A percentile compares a stretch with the other conserved stretches of the same genome.
phyloP scores from a whole-genome alignment of 2,329 filamentous ascomycete genomes.

The Microcyclospora pomicola region DNA sequence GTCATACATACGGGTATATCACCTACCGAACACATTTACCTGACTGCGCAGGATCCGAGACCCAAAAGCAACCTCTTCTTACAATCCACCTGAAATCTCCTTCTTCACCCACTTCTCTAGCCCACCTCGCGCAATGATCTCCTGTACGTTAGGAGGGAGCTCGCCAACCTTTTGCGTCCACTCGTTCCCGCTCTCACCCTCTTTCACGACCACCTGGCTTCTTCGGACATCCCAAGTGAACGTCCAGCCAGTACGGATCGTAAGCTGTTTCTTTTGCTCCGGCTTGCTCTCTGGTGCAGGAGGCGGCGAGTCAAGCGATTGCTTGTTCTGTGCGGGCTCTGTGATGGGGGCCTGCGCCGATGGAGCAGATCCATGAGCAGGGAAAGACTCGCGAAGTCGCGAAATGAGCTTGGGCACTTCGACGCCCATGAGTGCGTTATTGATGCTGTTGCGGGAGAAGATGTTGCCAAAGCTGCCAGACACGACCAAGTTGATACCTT shows the following conservation, averaged over 20 bases:
- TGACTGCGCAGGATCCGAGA: too few relatives aligned
- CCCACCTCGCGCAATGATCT: constrained; percentile 65
- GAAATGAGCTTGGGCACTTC: constrained; percentile 55
- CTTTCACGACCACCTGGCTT: constrained; percentile 55
- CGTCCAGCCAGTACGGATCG: constrained; percentile 68
- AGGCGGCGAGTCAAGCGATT: constrained; percentile 38
- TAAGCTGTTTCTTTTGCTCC: constrained; percentile 42
- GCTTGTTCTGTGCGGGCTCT: constrained; percentile 38
- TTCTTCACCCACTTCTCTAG: constrained; percentile 72
- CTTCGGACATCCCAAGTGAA: constrained; percentile 67
- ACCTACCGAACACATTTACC: too few relatives aligned
- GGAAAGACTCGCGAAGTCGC: constrained; percentile 50
- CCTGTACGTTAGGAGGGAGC: constrained; percentile 69
- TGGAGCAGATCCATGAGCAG: constrained; percentile 8
- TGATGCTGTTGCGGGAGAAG: constrained; percentile 65
- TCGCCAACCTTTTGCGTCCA: constrained; percentile 78
- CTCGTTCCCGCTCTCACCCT: constrained; percentile 49
- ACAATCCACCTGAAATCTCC: constrained; percentile 37
- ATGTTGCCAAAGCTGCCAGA: constrained; percentile 74
- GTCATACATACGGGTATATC: too few relatives aligned
- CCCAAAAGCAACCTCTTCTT: too few relatives aligned
- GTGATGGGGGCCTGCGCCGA: constrained; percentile 26
- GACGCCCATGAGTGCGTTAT: constrained; percentile 61
- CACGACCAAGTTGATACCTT: constrained; percentile 66
- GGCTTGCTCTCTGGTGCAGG: constrained; percentile 22